Conservation (phyloP, 176 grass and related monocot genomes). For the Eragrostis curvula region DNA sequence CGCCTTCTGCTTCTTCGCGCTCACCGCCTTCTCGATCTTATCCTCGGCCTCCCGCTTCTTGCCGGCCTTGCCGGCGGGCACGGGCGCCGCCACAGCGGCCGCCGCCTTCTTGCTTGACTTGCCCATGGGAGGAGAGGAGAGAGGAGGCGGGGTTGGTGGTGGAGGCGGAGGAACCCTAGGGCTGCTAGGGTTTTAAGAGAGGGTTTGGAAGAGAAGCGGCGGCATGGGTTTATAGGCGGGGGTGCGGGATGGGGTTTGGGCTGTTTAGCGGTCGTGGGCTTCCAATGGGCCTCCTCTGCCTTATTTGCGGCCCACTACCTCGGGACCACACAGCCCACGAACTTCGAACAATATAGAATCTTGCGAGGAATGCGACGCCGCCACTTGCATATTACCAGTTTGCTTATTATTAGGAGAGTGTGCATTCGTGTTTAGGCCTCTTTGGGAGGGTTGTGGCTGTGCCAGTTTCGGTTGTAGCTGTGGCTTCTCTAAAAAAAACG, state of each 20-base stretch:
- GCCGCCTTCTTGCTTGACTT: conserved; percentile 63
- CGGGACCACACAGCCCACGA: too few species aligned
- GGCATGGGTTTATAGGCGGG: not conserved
- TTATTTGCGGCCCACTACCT: not conserved
- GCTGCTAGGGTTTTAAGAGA: conserved; percentile 68
- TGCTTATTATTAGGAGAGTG: too few species aligned
- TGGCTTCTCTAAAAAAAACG: too few species aligned
- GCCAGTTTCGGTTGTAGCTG: too few species aligned
- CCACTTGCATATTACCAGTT: too few species aligned
- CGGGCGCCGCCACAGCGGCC: conserved; percentile 24
- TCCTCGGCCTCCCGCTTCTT: conserved; percentile 74
- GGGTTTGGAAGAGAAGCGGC: not conserved
- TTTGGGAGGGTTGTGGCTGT: too few species aligned
- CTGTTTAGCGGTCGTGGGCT: not conserved
- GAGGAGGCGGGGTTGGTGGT: not conserved
- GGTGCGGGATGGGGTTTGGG: not conserved
- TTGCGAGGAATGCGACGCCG: too few species aligned
- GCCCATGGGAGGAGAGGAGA: conserved; percentile 51
- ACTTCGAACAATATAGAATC: too few species aligned
- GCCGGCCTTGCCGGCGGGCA: conserved; percentile 50
- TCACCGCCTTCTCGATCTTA: conserved; percentile 57
- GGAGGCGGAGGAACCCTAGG: conserved; percentile 28
- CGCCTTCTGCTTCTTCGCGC: conserved; percentile 77
- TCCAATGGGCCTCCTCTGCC: not conserved
- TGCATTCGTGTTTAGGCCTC: too few species aligned